Conservation (phyloP, 257 asterid genomes). For the Euphrasia confusa region DNA sequence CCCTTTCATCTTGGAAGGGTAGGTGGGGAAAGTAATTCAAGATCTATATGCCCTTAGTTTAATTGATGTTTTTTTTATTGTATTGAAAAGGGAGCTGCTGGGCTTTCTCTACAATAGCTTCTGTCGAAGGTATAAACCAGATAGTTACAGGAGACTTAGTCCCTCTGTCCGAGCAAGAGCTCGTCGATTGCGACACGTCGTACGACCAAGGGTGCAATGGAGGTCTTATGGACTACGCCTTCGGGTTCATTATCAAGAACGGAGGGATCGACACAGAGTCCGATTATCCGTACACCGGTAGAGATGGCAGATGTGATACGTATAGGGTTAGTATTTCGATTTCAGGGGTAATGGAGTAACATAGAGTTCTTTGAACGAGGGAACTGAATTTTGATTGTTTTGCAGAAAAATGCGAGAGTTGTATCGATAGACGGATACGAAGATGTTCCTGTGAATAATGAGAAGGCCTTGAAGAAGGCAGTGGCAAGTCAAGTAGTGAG, state of each 20-base stretch:
- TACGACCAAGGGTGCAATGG: constrained; percentile 57
- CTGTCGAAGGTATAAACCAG: constrained; percentile 52
- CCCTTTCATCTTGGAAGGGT: too few relatives aligned
- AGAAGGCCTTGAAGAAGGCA: constrained; percentile 51
- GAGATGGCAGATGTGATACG: constrained; percentile 44
- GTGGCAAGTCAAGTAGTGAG: constrained; percentile 50
- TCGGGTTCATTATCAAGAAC: constrained; percentile 49
- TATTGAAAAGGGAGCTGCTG: constrained; percentile 56
- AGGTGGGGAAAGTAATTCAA: too few relatives aligned
- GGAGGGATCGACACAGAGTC: constrained; percentile 44
- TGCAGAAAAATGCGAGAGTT: constrained; percentile 64
- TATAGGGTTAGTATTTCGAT: constrained; percentile 34
- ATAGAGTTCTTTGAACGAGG: too few relatives aligned
- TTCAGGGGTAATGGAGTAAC: neutral
- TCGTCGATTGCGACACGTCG: constrained; percentile 48
- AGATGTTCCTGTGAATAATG: constrained; percentile 42
- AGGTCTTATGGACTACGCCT: constrained; percentile 66
- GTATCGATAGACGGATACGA: constrained; percentile 58
- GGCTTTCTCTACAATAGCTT: constrained; percentile 59
- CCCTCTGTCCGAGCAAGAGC: constrained; percentile 62
- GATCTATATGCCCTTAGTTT: neutral
- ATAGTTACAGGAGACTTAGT: constrained; percentile 41
- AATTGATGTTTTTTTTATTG: neutral
- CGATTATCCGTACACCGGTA: constrained; percentile 53
- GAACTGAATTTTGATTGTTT: neutral